Percentiles rank a stretch among this genome's conserved stretches.
Evolutionary conservation across 2,329 filamentous ascomycete species (phyloP).

Genomic region (Talaromyces sp.): DNA sequence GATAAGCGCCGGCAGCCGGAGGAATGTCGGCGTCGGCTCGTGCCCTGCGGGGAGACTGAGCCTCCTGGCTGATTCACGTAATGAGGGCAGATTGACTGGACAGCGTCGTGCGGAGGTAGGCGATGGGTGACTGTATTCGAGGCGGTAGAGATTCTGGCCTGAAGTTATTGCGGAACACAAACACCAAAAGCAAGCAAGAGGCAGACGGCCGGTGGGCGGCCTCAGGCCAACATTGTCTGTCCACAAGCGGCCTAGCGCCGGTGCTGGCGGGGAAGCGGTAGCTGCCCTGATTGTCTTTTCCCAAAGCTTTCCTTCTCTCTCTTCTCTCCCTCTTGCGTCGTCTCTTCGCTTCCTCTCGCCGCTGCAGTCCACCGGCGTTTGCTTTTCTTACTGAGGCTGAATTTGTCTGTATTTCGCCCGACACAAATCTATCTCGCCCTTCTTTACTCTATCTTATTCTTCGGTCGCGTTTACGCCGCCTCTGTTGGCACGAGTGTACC

Average conservation of each 20-base stretch:
- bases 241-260: constrained; percentile 8
- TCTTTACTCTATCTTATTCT: background rate
- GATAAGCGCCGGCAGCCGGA: constrained; percentile 5
- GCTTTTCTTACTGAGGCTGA: background rate
- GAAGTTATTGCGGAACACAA: background rate
- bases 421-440: background rate
- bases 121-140: background rate
- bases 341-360: background rate
- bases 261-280: constrained; percentile 5
- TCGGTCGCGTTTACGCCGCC: background rate
- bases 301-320: background rate
- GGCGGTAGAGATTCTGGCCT: background rate
- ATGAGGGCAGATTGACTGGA: background rate
- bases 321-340: background rate
- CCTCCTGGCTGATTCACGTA: background rate
- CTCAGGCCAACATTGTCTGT: background rate
- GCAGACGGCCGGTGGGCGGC: background rate
- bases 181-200: background rate
- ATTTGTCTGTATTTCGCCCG: background rate
- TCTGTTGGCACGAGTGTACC: constrained; percentile 1
- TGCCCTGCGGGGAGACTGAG: background rate
- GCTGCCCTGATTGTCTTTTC: constrained; percentile 2
- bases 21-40: background rate
- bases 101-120: background rate
- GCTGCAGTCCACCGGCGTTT: background rate